These are phyloP conservation scores for Barnettozyma pratensis DNA, from an alignment of 805 yeast genomes.

Conservation along the genomic window DNA sequence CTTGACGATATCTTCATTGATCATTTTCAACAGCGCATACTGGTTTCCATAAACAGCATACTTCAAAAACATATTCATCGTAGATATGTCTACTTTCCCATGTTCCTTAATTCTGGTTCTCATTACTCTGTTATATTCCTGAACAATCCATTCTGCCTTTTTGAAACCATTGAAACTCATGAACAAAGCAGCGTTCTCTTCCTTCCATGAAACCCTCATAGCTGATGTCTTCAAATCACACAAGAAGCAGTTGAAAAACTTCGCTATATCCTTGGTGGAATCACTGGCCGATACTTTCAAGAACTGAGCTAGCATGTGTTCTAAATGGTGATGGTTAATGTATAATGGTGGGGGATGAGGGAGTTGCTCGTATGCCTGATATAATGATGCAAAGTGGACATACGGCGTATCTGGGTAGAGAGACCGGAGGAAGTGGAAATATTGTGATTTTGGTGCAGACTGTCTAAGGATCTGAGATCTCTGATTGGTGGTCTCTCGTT, in stretches of 20 bases:
- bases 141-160: not conserved
- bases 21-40: not conserved
- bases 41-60: not conserved
- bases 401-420: slow-evolving; percentile 1
- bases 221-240: not conserved
- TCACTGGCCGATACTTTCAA: slow-evolving; percentile 6
- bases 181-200: slow-evolving; percentile 4
- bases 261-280: not conserved
- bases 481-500: not conserved
- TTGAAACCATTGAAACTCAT: not conserved
- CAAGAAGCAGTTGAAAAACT: not conserved
- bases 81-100: slow-evolving; percentile 1
- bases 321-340: slow-evolving; percentile 4
- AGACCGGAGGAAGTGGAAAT: not conserved
- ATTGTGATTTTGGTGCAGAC: not conserved
- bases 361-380: not conserved
- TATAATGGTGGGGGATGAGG: slow-evolving; percentile 4
- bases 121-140: not conserved
- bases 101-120: not conserved
- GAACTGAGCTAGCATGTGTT: slow-evolving; percentile 5
- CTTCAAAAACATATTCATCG: slow-evolving; percentile 6
- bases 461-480: not conserved
- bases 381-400: slow-evolving; percentile 1
- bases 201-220: slow-evolving; percentile 7
- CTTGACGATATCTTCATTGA: not conserved